These are phyloP conservation scores for Brassica nigra DNA, from an alignment of 345 rosid genomes.

Conservation along the genomic window DNA sequence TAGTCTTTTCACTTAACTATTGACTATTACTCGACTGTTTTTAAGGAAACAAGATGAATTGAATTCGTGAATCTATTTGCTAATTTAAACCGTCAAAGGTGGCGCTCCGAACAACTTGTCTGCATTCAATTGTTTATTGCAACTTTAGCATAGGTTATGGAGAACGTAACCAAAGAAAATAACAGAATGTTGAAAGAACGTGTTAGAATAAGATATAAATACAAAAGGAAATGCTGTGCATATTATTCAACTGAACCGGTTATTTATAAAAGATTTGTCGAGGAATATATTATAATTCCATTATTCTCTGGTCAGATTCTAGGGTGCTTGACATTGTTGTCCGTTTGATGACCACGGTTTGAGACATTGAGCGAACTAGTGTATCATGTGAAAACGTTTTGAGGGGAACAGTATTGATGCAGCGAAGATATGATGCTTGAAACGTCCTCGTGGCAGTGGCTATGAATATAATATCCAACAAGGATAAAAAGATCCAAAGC, in stretches of 20 bases:
- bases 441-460: background rate
- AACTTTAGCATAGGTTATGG: background rate
- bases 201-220: conserved; percentile 10
- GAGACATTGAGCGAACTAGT: background rate
- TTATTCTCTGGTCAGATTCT: background rate
- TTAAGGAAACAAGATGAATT: background rate
- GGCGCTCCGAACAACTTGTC: conserved; percentile 13
- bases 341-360: background rate
- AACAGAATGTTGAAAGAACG: conserved; percentile 29
- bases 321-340: background rate
- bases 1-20: background rate
- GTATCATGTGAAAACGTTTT: background rate
- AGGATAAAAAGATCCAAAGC: no score
- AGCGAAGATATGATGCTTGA: background rate
- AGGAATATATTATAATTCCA: background rate
- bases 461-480: no score
- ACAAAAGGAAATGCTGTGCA: conserved; percentile 1
- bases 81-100: conserved; percentile 5
- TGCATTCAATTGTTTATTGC: conserved; percentile 11
- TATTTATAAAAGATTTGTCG: background rate
- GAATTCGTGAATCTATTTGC: background rate
- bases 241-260: conserved; percentile 24
- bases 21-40: background rate
- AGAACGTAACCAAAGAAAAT: conserved; percentile 23
- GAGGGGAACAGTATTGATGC: background rate